Conservation (phyloP, 768 basidiomycete genomes). For the Kwoniella bestiolae region DNA sequence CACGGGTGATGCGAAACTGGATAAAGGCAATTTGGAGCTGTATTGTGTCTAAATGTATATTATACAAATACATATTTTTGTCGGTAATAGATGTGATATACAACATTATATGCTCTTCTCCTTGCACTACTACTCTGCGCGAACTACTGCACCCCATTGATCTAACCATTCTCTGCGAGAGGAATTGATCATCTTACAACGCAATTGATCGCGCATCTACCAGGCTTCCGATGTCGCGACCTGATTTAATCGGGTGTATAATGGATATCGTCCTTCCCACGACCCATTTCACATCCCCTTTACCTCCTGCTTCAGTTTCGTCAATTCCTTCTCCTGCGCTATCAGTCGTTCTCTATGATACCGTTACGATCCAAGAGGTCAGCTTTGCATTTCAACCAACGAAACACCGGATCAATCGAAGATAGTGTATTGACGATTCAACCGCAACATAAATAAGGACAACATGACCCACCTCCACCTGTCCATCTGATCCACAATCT, state of each 20-base stretch:
- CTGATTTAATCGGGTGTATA: too few species aligned
- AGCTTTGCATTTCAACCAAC: background rate
- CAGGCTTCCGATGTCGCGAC: too few species aligned
- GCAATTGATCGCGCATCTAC: too few species aligned
- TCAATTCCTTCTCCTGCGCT: conserved; percentile 81
- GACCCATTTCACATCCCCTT: conserved; percentile 34
- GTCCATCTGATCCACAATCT: conserved; percentile 75
- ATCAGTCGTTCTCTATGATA: conserved; percentile 63
- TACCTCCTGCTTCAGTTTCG: conserved; percentile 66
- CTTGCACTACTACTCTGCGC: too few species aligned
- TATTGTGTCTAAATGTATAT: background rate
- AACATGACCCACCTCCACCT: conserved; percentile 62
- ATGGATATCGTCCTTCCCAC: too few species aligned
- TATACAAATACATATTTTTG: background rate
- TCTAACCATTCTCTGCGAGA: too few species aligned
- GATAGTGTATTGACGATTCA: too few species aligned
- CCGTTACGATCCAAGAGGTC: background rate
- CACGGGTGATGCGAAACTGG: too few species aligned
- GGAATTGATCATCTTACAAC: too few species aligned
- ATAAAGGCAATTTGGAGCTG: too few species aligned
- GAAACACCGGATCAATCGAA: background rate
- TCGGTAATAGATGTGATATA: background rate
- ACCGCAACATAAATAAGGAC: background rate
- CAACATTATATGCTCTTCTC: background rate
- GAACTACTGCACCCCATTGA: too few species aligned